phyloP scores from a whole-genome alignment of 495 filamentous ascomycete genomes.

The Penicillium atrosanguineum region DNA sequence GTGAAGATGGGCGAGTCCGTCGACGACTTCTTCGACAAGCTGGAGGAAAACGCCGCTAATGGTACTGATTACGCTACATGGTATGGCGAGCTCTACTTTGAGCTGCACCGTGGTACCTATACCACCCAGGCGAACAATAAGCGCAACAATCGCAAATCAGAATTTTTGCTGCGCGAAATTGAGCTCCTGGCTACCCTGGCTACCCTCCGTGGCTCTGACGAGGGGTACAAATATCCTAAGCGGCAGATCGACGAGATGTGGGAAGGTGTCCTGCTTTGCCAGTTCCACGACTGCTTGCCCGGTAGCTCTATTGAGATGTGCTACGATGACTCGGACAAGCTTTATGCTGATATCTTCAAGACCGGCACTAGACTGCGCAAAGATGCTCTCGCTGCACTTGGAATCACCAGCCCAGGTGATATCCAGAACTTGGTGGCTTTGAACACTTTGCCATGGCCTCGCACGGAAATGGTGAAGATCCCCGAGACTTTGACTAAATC shows the following conservation, averaged over 20 bases:
- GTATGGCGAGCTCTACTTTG: constrained; percentile 98
- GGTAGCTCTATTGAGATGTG: constrained; percentile 97
- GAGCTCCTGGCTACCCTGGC: constrained; percentile 88
- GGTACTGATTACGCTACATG: constrained; percentile 86
- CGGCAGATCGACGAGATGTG: constrained; percentile 88
- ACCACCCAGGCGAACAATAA: constrained; percentile 98
- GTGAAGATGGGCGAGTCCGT: constrained; percentile 89
- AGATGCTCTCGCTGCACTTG: constrained; percentile 65
- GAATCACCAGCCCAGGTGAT: constrained; percentile 41
- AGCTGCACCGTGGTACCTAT: constrained; percentile 93
- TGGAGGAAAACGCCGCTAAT: constrained; percentile 69
- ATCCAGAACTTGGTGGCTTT: constrained; percentile 50
- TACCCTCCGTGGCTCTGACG: constrained; percentile 58
- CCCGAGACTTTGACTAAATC: constrained; percentile 35
- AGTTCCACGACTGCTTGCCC: constrained; percentile 96
- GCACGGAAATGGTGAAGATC: constrained; percentile 67
- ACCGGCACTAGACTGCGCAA: constrained; percentile 69
- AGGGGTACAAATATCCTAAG: constrained; percentile 82
- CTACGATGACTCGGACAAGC: constrained; percentile 86
- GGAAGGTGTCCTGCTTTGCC: constrained; percentile 81
- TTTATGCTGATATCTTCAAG: constrained; percentile 81
- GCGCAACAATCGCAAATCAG: constrained; percentile 81
- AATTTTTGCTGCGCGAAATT: constrained; percentile 79
- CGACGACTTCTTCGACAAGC: constrained; percentile 88
- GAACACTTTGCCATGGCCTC: constrained; percentile 83